phyloP scores from a whole-genome alignment of 2,329 filamentous ascomycete species.

The Fusarium sp. region DNA sequence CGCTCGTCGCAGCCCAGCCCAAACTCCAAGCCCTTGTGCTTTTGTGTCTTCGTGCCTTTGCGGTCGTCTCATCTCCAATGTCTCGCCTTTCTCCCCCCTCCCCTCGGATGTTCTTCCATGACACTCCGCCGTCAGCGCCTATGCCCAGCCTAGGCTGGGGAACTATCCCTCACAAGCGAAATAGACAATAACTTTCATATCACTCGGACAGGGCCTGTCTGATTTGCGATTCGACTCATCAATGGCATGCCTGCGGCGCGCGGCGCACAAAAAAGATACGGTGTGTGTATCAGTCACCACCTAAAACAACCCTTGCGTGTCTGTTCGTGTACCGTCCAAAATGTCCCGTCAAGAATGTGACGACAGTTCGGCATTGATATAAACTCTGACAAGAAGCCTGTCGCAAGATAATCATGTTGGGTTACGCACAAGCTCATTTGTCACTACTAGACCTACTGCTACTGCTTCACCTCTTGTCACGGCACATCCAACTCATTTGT shows the following conservation, averaged over 20 bases:
- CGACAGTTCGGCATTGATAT: conserved; percentile 30
- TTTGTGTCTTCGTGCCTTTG: background rate
- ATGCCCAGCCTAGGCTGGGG: conserved; percentile 7
- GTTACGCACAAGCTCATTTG: conserved; percentile 24
- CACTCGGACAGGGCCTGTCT: conserved; percentile 15
- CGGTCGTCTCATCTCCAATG: conserved; percentile 41
- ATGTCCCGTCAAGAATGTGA: conserved; percentile 33
- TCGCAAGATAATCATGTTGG: conserved; percentile 8
- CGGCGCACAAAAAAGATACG: conserved; percentile 46
- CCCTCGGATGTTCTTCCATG: conserved; percentile 18
- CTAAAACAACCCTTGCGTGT: conserved; percentile 11
- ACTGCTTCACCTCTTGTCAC: conserved; percentile 38
- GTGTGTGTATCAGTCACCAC: conserved; percentile 37
- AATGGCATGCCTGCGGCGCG: conserved; percentile 32
- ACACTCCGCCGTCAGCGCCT: conserved; percentile 11
- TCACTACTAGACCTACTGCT: conserved; percentile 1
- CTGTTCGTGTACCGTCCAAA: conserved; percentile 18
- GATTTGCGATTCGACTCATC: conserved; percentile 37
- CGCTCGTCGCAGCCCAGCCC: conserved; percentile 45
- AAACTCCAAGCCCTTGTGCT: conserved; percentile 4
- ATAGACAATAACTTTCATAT: conserved; percentile 38
- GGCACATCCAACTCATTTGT: conserved; percentile 28
- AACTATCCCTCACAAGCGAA: conserved; percentile 36
- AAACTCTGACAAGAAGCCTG: background rate
- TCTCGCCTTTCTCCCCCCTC: conserved; percentile 18